Evolutionary conservation across 768 basidiomycete genomes (phyloP), one percentile per base, ranked within the genome.

Genomic region (Leccinum truebloodii): DNA sequence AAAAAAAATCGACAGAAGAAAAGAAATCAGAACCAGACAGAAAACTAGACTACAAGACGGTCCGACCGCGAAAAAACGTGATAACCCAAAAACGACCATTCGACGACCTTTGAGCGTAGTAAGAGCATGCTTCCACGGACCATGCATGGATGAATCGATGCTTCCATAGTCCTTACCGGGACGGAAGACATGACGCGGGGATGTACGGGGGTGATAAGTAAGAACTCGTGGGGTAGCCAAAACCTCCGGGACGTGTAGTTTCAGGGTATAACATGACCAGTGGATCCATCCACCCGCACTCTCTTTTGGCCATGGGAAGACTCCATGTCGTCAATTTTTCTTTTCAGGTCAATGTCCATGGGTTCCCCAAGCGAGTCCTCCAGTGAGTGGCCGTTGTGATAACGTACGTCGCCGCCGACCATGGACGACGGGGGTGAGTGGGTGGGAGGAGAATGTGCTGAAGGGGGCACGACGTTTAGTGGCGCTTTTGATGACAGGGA

Each of bases 211-310:
- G 58, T 58, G 65, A 55, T 67, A 66, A 44, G 8, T 50, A 58
- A 55, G 55, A 59, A 59, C 62, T 60, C 67, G 63, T 62, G 59
- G 63, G 64, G 64, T 65, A 67, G 63, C 58, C 65, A 62, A 53
- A 59, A 67, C 65, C 67, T 65, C 72, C 58, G 39, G 28, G 34
- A 65, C 65, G 60, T 64, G 61, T 67, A 64, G 68, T 65, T 74
- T 84, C 78, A 85, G 77, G 83, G 84, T 83, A 86, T 83, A 74
- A 76, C 75, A 70, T 77, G 75, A 52, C 76, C 73, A 54, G 76
- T 76, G 60, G 78, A 69, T 67, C 79, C 78, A 64, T 85, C 85
- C 78, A 89, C 82, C 72, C 86, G 81, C 83, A 90, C 85, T 82
- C 87, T 88, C 84, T 90, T 90, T 63, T 79, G 75, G 58, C 82